Percentiles rank a stretch among this genome's conserved stretches.
Conservation (phyloP, 1,284 basidiomycete genomes). For the Phellopilus nigrolimitatus region DNA sequence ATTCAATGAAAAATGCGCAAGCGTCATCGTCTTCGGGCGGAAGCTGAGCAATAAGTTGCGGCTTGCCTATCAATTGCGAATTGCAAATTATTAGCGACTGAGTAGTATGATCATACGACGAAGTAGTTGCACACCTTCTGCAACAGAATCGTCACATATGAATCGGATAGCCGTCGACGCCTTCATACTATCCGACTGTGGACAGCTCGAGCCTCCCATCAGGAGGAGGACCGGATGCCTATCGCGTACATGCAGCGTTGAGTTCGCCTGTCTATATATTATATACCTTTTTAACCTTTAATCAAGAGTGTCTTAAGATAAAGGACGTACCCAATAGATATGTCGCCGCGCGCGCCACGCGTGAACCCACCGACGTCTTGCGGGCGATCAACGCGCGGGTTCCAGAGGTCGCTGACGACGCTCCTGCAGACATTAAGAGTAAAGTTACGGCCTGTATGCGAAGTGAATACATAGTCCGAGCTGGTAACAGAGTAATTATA, state of each 20-base stretch:
- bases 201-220: constrained; percentile 57
- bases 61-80: constrained; percentile 46
- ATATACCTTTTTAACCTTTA: background rate
- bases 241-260: constrained; percentile 48
- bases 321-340: constrained; percentile 63
- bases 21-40: constrained; percentile 57
- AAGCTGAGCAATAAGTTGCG: constrained; percentile 55
- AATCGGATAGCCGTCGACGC: constrained; percentile 64
- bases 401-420: constrained; percentile 54
- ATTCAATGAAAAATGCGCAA: constrained; percentile 69
- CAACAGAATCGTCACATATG: constrained; percentile 55
- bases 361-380: constrained; percentile 59
- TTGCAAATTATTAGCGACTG: no score
- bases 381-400: constrained; percentile 45
- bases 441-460: constrained; percentile 43
- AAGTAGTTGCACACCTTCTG: constrained; percentile 37
- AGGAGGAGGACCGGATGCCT: constrained; percentile 45
- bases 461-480: constrained; percentile 55
- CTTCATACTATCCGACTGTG: constrained; percentile 40
- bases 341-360: constrained; percentile 57
- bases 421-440: constrained; percentile 60
- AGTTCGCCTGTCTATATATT: constrained; percentile 49
- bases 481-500: constrained; percentile 36
- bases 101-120: no score
- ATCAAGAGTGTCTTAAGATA: background rate